These are phyloP conservation scores for Hypsizygus marmoreus DNA, from an alignment of 768 basidiomycete genomes.

Conservation along the genomic window DNA sequence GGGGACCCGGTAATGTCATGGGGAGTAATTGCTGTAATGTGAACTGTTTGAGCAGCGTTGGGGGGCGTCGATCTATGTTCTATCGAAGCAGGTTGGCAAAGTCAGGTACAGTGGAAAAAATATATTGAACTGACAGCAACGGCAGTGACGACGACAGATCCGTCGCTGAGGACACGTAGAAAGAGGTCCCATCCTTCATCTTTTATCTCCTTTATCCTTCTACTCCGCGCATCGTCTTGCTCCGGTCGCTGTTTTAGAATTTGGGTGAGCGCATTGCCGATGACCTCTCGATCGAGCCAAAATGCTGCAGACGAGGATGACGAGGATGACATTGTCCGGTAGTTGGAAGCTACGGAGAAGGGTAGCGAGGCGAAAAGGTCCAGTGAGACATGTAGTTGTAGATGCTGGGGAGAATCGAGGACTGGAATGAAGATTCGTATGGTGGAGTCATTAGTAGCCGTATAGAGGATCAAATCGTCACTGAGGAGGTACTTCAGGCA, in stretches of 20 bases:
- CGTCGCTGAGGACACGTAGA: constrained; percentile 68
- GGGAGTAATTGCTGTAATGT: constrained; percentile 67
- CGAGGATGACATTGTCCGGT: too few relatives aligned
- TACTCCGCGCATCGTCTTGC: constrained; percentile 46
- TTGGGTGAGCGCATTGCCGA: constrained; percentile 49
- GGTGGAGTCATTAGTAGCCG: constrained; percentile 79
- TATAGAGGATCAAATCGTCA: constrained; percentile 79
- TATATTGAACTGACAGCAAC: constrained; percentile 64
- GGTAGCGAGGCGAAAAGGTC: constrained; percentile 68
- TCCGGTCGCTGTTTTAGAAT: constrained; percentile 36
- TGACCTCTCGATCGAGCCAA: constrained; percentile 66
- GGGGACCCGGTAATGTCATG: constrained; percentile 46
- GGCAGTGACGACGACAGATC: constrained; percentile 72
- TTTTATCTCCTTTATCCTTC: constrained; percentile 59
- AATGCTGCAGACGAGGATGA: constrained; percentile 54
- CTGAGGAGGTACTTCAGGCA: constrained; percentile 34
- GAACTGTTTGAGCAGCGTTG: constrained; percentile 77
- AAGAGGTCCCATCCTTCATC: constrained; percentile 83
- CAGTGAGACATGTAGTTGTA: constrained; percentile 82
- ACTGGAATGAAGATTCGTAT: constrained; percentile 87
- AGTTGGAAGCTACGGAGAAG: constrained; percentile 34
- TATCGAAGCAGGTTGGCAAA: constrained; percentile 28
- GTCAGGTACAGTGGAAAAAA: not conserved
- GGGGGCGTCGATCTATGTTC: constrained; percentile 90
- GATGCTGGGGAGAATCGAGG: constrained; percentile 77